These are phyloP conservation scores for Botrytis byssoidea DNA, from an alignment of 2,329 filamentous ascomycete genomes.

Conservation along the genomic window DNA sequence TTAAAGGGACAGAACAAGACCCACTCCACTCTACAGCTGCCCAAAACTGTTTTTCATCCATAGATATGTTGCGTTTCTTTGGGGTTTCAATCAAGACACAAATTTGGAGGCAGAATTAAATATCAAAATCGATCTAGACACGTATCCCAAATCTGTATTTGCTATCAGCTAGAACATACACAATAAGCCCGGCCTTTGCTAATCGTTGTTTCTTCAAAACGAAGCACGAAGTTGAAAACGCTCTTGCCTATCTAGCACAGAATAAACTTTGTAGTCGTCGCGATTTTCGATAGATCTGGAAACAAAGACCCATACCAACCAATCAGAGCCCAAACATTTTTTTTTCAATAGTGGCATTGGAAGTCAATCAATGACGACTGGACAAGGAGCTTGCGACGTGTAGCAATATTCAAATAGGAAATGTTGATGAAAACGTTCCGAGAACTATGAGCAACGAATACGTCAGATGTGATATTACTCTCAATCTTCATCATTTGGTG, in stretches of 20 bases:
- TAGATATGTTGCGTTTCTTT: neutral
- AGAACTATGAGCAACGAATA: neutral
- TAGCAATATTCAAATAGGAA: neutral
- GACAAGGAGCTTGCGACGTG: neutral
- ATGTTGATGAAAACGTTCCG: accelerated
- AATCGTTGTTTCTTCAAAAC: neutral
- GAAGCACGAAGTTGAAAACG: accelerated
- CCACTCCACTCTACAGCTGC: neutral
- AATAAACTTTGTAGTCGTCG: neutral
- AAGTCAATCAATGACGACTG: neutral
- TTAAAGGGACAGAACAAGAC: neutral
- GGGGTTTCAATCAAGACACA: neutral
- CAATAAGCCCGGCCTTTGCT: neutral
- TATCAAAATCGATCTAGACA: neutral
- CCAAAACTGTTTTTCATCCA: neutral
- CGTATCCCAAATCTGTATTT: neutral
- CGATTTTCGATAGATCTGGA: neutral
- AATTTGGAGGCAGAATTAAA: neutral
- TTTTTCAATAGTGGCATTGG: neutral
- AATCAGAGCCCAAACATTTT: neutral
- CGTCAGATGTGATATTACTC: neutral
- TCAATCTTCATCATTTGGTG: neutral
- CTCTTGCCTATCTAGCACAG: neutral
- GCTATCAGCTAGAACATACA: neutral
- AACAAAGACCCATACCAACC: neutral